A percentile compares a stretch with the other conserved stretches of the same genome.
These are phyloP conservation scores for Rhynchospora tenuis DNA, from an alignment of 176 grass and related monocot species.

Conservation along the genomic window DNA sequence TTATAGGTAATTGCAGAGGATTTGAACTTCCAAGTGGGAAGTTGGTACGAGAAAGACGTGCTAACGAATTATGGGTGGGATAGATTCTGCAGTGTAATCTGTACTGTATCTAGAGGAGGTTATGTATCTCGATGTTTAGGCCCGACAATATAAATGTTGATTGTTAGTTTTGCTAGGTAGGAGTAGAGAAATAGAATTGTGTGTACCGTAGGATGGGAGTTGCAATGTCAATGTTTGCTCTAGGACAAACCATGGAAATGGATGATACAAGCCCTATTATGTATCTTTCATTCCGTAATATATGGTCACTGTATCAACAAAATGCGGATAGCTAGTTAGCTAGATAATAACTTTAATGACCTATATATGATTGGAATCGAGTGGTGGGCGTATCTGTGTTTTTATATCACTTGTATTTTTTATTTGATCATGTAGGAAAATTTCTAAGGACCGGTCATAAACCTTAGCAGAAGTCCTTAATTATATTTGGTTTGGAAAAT, in stretches of 20 bases:
- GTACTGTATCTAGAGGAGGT: constrained; percentile 1
- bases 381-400: background rate
- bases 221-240: constrained; percentile 15
- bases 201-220: background rate
- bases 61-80: constrained; percentile 19
- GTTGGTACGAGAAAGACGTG: constrained; percentile 25
- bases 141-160: constrained; percentile 15
- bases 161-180: constrained; percentile 20
- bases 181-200: background rate
- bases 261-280: background rate
- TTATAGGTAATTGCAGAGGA: background rate
- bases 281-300: background rate
- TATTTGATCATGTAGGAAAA: background rate
- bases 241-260: background rate
- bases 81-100: background rate
- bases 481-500: too few relatives aligned
- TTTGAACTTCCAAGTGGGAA: background rate
- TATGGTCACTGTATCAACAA: background rate
- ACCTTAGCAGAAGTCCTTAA: too few relatives aligned
- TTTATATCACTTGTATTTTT: background rate
- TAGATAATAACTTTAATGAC: background rate
- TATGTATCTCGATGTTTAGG: background rate
- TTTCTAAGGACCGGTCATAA: too few relatives aligned
- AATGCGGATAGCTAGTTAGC: background rate
- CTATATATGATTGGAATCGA: background rate